These are phyloP conservation scores for Amoeboaphelidium protococcarum DNA, from an alignment of 371 early-diverging fungal species.

Conservation along the genomic window DNA sequence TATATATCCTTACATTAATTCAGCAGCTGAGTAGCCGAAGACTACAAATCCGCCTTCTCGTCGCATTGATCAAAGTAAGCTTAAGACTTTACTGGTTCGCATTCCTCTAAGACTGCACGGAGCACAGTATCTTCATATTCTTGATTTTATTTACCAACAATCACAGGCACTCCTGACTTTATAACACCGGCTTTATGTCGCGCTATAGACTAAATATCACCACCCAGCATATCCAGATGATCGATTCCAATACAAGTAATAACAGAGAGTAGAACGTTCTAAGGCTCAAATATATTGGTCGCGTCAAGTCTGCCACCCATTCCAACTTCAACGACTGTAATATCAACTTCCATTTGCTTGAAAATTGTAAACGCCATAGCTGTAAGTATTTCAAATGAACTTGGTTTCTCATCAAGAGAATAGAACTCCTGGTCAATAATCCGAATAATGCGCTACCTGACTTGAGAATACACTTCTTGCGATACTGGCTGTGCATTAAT, in stretches of 20 bases:
- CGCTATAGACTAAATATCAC: conserved; percentile 31
- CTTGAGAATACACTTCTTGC: conserved; percentile 12
- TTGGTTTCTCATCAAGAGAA: conserved; percentile 5
- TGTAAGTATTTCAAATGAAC: conserved; percentile 32
- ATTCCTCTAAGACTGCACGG: neutral
- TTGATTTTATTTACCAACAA: conserved; percentile 9
- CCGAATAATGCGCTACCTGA: conserved; percentile 5
- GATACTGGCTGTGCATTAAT: conserved; percentile 23
- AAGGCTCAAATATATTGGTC: conserved; percentile 41
- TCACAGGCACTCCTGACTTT: conserved; percentile 15
- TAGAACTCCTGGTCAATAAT: too few relatives aligned
- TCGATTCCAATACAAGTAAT: conserved; percentile 42
- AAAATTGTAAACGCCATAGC: conserved; percentile 29
- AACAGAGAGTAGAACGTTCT: conserved; percentile 17
- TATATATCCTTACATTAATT: neutral
- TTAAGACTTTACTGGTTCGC: neutral
- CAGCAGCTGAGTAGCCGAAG: neutral
- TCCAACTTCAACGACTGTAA: conserved; percentile 53
- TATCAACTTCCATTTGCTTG: conserved; percentile 18
- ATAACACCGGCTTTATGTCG: conserved; percentile 50
- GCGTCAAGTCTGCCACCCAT: conserved; percentile 54
- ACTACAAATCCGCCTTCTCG: neutral
- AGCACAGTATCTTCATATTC: neutral
- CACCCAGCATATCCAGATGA: conserved; percentile 42
- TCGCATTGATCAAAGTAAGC: neutral